Percentiles rank a stretch among this genome's conserved stretches.
These are phyloP conservation scores for Cucurbita argyrosperma DNA, from an alignment of 306 rosid species.

Conservation along the genomic window DNA sequence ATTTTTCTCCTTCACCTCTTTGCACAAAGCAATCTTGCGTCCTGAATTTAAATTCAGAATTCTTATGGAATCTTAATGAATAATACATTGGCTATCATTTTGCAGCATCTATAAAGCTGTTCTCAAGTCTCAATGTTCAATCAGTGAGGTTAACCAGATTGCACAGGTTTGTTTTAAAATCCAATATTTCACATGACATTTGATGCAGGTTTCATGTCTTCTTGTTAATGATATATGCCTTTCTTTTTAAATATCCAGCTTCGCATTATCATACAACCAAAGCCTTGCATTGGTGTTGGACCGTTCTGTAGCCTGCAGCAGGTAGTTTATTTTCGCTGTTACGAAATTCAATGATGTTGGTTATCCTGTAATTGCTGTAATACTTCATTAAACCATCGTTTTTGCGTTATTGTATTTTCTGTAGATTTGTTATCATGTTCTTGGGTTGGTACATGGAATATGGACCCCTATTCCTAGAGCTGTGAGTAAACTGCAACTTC, in stretches of 20 bases:
- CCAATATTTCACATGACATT: slow-evolving; percentile 13
- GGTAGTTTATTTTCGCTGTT: slow-evolving; percentile 31
- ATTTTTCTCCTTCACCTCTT: background rate
- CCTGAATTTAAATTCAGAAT: background rate
- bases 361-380: background rate
- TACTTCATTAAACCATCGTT: background rate
- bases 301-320: slow-evolving; percentile 80
- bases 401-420: slow-evolving; percentile 19
- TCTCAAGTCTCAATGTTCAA: slow-evolving; percentile 63
- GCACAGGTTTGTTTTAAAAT: slow-evolving; percentile 60
- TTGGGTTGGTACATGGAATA: slow-evolving; percentile 85
- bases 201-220: slow-evolving; percentile 11
- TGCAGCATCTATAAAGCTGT: slow-evolving; percentile 76
- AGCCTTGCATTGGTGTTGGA: slow-evolving; percentile 60
- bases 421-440: slow-evolving; percentile 94
- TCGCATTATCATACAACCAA: slow-evolving; percentile 82
- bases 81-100: background rate
- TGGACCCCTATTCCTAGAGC: slow-evolving; percentile 99
- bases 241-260: slow-evolving; percentile 39
- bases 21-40: background rate
- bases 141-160: slow-evolving; percentile 82
- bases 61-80: too few species aligned
- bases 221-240: slow-evolving; percentile 11
- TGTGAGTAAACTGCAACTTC: slow-evolving; percentile 42
- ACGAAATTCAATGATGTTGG: slow-evolving; percentile 5